Conservation (phyloP, 2,329 filamentous ascomycete species). For the Clarireedia paspali region DNA sequence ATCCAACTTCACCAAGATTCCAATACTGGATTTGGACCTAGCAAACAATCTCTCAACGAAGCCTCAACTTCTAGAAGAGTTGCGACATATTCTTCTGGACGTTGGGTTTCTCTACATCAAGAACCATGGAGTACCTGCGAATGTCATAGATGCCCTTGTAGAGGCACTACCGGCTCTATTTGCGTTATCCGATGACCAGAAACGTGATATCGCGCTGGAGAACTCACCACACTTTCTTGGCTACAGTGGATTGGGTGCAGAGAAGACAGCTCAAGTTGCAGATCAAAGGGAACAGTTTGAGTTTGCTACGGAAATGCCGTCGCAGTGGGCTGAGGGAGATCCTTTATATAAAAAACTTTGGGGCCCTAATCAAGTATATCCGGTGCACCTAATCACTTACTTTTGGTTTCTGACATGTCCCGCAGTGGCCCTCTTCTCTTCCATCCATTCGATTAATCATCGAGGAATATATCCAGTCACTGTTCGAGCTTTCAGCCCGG, state of each 20-base stretch:
- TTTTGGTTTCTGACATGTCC: not conserved
- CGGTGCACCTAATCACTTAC: not conserved
- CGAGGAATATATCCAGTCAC: not conserved
- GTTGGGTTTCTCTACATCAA: conserved; percentile 5
- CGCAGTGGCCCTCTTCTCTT: conserved; percentile 1
- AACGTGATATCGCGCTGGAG: not conserved
- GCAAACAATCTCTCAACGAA: not conserved
- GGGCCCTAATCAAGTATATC: conserved; percentile 4
- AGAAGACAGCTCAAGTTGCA: conserved; percentile 1
- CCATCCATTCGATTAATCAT: not conserved
- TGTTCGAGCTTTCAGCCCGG: not conserved
- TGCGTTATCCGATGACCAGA: not conserved
- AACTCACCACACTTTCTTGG: conserved; percentile 2
- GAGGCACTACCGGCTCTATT: not conserved
- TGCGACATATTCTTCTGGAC: conserved; percentile 2
- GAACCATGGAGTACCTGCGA: not conserved
- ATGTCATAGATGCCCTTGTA: not conserved
- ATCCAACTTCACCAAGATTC: conserved; percentile 4
- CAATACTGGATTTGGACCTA: conserved; percentile 1
- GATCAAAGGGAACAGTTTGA: conserved; percentile 8
- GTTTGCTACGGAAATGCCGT: conserved; percentile 4
- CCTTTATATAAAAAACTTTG: conserved; percentile 1
- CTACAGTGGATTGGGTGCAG: conserved; percentile 2
- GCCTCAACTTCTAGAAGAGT: not conserved
- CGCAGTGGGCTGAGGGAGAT: conserved; percentile 4